Evolutionary conservation across 768 basidiomycete species (phyloP).

Genomic region (Crassisporium funariophilum): DNA sequence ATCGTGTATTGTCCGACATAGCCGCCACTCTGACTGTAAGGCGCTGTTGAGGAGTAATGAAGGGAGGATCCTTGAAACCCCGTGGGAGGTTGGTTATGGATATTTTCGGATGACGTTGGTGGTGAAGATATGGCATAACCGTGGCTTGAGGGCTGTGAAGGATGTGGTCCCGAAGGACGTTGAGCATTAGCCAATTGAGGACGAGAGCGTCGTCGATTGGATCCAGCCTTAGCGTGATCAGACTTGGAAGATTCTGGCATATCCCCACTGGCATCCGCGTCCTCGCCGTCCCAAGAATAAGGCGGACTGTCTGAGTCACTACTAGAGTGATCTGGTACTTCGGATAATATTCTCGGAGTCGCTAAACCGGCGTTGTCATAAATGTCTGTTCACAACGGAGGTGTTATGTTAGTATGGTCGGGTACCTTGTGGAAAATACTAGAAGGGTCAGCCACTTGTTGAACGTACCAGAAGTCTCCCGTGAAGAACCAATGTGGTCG

Average conservation of each 20-base stretch:
- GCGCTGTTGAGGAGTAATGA: conserved; percentile 28
- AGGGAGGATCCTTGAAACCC: conserved; percentile 23
- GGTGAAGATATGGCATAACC: conserved; percentile 10
- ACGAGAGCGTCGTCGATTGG: conserved; percentile 26
- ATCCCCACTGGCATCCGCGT: conserved; percentile 27
- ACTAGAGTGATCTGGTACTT: conserved; percentile 8
- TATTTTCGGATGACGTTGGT: conserved; percentile 20
- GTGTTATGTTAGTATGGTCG: conserved; percentile 10
- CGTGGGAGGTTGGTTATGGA: conserved; percentile 17
- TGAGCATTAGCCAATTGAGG: conserved; percentile 19
- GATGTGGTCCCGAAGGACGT: conserved; percentile 14
- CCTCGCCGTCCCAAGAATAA: conserved; percentile 18
- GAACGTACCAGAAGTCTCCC: conserved; percentile 22
- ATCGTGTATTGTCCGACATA: conserved; percentile 51
- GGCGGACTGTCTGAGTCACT: conserved; percentile 16
- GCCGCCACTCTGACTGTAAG: conserved; percentile 34
- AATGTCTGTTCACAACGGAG: conserved; percentile 22
- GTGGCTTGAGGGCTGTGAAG: conserved; percentile 15
- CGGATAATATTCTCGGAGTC: conserved; percentile 17
- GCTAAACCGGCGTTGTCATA: conserved; percentile 24
- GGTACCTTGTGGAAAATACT: conserved; percentile 21
- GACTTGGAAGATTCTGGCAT: conserved; percentile 27
- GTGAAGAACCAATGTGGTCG: conserved; percentile 9
- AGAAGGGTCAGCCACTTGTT: too few species aligned
- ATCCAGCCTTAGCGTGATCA: conserved; percentile 24